Conservation (phyloP, 2,329 filamentous ascomycete genomes). For the Fusarium keratoplasticum region DNA sequence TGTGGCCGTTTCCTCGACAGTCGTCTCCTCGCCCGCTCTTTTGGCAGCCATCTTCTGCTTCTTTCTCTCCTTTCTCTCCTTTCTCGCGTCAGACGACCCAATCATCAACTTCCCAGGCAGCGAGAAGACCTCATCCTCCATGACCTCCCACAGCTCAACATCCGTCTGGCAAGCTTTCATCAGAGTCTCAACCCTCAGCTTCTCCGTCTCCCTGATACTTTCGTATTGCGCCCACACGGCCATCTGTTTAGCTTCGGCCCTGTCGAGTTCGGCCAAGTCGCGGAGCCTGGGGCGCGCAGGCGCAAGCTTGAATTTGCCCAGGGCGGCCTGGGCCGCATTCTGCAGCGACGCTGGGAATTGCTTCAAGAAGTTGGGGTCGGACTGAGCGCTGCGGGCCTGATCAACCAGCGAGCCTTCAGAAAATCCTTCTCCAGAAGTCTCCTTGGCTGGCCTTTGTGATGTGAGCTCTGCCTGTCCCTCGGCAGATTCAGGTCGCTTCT, state of each 20-base stretch:
- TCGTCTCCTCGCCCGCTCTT: background rate
- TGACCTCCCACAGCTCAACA: constrained; percentile 72
- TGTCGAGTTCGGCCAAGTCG: constrained; percentile 46
- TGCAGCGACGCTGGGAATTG: constrained; percentile 55
- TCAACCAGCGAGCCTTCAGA: constrained; percentile 49
- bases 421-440: background rate
- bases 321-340: constrained; percentile 52
- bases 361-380: constrained; percentile 51
- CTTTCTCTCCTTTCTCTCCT: background rate
- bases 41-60: background rate
- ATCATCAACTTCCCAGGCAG: constrained; percentile 69
- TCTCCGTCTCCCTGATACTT: constrained; percentile 58
- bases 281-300: constrained; percentile 41
- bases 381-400: constrained; percentile 47
- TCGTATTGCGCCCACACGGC: constrained; percentile 52
- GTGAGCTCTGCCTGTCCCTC: constrained; percentile 1
- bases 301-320: constrained; percentile 53
- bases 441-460: background rate
- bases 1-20: background rate
- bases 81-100: constrained; percentile 37
- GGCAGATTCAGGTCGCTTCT: constrained; percentile 29
- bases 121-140: constrained; percentile 75
- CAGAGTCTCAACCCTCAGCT: constrained; percentile 62
- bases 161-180: constrained; percentile 71
- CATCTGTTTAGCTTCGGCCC: constrained; percentile 47